Conservation (phyloP, 177 flowering plant genomes). For the Vitis hybrid region DNA sequence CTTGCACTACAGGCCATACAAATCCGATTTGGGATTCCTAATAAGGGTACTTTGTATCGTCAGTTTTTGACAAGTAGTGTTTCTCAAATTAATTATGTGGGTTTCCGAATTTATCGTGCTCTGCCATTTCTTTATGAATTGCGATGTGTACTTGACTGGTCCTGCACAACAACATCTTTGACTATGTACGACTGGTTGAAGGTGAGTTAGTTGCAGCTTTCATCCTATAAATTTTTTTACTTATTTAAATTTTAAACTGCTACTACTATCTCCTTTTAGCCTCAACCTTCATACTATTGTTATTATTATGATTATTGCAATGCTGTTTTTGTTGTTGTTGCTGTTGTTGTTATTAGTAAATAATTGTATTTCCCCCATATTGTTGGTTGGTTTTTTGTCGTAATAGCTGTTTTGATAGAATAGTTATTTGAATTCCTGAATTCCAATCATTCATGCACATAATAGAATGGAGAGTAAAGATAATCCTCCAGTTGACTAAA, state of each 20-base stretch:
- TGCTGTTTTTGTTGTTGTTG: no score
- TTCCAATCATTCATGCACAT: neutral
- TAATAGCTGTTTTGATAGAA: neutral
- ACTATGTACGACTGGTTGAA: constrained; percentile 97
- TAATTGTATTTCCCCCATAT: no score
- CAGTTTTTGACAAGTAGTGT: constrained; percentile 82
- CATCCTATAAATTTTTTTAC: neutral
- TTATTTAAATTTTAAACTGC: neutral
- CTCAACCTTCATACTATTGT: neutral
- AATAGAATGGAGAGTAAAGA: no score
- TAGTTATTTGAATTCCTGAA: neutral
- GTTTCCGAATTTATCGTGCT: constrained; percentile 81
- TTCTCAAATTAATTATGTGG: constrained; percentile 65
- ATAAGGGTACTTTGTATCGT: constrained; percentile 77
- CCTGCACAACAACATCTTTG: constrained; percentile 86
- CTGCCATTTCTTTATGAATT: constrained; percentile 88
- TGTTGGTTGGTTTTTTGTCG: neutral
- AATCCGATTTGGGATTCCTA: constrained; percentile 78
- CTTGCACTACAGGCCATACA: constrained; percentile 84
- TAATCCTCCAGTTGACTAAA: neutral
- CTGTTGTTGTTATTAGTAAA: no score
- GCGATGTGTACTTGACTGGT: constrained; percentile 94
- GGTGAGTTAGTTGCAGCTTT: constrained; percentile 34
- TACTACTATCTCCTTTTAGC: neutral
- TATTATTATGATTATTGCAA: neutral